These are phyloP conservation scores for Rosa lucieae DNA, from an alignment of 306 rosid genomes.

Conservation along the genomic window DNA sequence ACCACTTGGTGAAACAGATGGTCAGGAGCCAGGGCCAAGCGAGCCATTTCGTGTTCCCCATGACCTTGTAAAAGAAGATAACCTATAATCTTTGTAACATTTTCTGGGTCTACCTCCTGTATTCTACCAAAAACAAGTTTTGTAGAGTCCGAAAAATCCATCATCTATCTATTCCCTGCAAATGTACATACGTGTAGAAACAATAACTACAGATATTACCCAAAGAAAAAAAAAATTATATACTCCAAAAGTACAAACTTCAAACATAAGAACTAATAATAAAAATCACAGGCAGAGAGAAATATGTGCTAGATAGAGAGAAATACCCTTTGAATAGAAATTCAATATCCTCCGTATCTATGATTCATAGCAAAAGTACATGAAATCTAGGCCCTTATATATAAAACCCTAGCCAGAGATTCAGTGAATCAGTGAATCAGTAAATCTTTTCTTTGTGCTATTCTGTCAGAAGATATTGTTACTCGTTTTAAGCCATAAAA, in stretches of 20 bases:
- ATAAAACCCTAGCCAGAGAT: conserved; percentile 8
- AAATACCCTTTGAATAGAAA: conserved; percentile 1
- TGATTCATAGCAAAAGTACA: not conserved
- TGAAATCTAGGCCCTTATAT: conserved; percentile 1
- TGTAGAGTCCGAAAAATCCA: conserved; percentile 67
- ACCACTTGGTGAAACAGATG: conserved; percentile 44
- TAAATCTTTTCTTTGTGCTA: not conserved
- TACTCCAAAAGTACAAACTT: not conserved
- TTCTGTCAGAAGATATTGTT: conserved; percentile 11
- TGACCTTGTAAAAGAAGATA: conserved; percentile 56
- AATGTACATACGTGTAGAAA: conserved; percentile 8
- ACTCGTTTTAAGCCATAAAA: conserved; percentile 9
- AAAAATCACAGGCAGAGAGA: not conserved
- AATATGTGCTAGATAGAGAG: not conserved
- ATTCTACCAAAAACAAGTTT: conserved; percentile 47
- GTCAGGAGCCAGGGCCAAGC: conserved; percentile 58
- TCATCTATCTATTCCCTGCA: conserved; percentile 40
- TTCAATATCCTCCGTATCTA: not conserved
- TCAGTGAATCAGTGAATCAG: conserved; percentile 17
- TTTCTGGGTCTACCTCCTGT: conserved; percentile 58
- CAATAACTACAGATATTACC: not conserved
- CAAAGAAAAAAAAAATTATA: not conserved
- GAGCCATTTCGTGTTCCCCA: conserved; percentile 49
- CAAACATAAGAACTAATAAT: not conserved
- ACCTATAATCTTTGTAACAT: conserved; percentile 52